phyloP scores from a whole-genome alignment of 352 stramenopile species.

The Pythium guiyangense region DNA sequence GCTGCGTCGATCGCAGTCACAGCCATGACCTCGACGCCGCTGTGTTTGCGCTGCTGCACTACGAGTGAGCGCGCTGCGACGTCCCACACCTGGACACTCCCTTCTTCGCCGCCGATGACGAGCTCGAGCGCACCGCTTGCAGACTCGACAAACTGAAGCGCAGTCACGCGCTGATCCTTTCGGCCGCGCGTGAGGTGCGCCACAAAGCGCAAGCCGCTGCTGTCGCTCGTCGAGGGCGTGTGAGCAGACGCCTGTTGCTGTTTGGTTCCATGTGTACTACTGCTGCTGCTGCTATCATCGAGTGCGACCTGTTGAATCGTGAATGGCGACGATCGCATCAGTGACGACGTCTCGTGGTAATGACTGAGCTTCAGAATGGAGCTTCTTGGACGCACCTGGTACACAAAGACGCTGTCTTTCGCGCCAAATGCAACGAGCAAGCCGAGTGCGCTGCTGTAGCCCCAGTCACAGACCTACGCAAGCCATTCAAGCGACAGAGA shows the following conservation, averaged over 20 bases:
- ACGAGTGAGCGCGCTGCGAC: constrained; percentile 35
- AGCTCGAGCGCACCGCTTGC: constrained; percentile 26
- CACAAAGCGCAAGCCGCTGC: constrained; percentile 26
- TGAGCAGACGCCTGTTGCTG: background rate
- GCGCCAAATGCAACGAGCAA: constrained; percentile 53
- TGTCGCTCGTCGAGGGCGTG: background rate
- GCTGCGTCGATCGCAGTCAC: constrained; percentile 29
- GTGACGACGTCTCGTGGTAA: too few species aligned
- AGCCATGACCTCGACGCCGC: constrained; percentile 45
- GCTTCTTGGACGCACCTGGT: constrained; percentile 32
- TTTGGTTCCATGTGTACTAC: background rate
- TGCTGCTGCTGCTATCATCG: constrained; percentile 1
- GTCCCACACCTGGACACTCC: constrained; percentile 74
- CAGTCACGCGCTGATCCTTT: constrained; percentile 57
- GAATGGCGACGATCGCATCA: background rate
- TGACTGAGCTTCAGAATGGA: too few species aligned
- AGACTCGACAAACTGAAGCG: constrained; percentile 41
- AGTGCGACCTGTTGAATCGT: background rate
- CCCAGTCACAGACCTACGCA: constrained; percentile 64
- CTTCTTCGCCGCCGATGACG: constrained; percentile 55
- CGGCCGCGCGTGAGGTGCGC: constrained; percentile 47
- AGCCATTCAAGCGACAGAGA: background rate
- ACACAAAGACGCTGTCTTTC: constrained; percentile 58
- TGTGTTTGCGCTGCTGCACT: constrained; percentile 67
- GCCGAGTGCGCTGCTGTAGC: constrained; percentile 23